Base-by-base conservation (phyloP, 768 basidiomycete species). In the Phylloporus sp. region DNA sequence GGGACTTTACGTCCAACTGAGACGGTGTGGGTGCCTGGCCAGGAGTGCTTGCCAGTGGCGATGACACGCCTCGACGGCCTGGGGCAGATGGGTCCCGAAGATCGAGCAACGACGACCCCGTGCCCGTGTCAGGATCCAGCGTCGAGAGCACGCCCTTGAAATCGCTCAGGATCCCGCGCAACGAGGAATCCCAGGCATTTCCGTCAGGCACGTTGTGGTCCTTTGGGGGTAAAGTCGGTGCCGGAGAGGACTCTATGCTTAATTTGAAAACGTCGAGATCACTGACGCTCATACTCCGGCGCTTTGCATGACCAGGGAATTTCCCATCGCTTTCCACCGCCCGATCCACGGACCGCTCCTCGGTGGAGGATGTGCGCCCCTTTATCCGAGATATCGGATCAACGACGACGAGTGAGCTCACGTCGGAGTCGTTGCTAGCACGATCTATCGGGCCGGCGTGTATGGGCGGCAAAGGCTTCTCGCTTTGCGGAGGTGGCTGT, bases 231-330 rank as follows among this genome's bases (percentile, higher is more conserved):
- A 73, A 70, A 6, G 69, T 65, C 38, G 69, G 67, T 14, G 66
- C 52, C 6, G 72, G 57, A 28, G 72, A 62, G 18, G 71, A 54
- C 37, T 70, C 60, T 3, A 68, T 44, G 48, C 70, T 62, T 3
- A 68, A 61, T 51, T 74, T 74, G 61, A 78, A 74, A 39, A 77
- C 55, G 31, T 85, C 84, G 7, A 74, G 73, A 58, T 85, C 80
- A 41, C 83, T 77, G 42, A 85, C 78, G 54, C 86, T 89, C 77
- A 82, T 78, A 59, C 85, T 88, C 49, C 86, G 71, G 54, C 84
- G 77, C 55, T 84, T 82, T 52, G 62, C 63, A 38, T 66, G 40
- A 55, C 63, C 58, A 26, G 63, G 46, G 24, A 59, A 46, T 54
- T 61, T 66, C 36, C 49, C 63, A 9, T 65, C 65, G 10, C 55